Percentiles rank a stretch among this genome's conserved stretches.
Evolutionary conservation across 441 rosid species (phyloP).

Genomic region (Gossypium aridum): DNA sequence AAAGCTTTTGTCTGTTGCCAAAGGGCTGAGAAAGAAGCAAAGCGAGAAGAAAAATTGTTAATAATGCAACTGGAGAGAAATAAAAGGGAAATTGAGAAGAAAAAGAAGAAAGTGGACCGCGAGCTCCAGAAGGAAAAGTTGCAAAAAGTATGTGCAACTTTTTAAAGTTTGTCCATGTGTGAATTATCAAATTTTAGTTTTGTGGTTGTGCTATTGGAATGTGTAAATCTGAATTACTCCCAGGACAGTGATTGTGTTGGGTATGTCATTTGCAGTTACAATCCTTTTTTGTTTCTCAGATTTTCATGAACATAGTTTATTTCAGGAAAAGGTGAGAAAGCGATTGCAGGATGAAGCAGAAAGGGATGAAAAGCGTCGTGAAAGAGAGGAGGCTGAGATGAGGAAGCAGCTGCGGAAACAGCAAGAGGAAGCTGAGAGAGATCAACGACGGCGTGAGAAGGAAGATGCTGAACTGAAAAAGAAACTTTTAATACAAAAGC

Average conservation of each 20-base stretch:
- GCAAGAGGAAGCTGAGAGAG: constrained; percentile 76
- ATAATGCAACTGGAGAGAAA: constrained; percentile 61
- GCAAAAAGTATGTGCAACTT: constrained; percentile 40
- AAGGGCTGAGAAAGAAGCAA: constrained; percentile 65
- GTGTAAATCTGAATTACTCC: neutral
- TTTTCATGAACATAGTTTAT: neutral
- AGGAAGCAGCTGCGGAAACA: constrained; percentile 54
- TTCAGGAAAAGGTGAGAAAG: constrained; percentile 72
- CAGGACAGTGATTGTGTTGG: neutral
- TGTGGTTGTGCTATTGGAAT: neutral
- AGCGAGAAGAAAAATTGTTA: constrained; percentile 48
- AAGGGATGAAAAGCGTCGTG: constrained; percentile 49
- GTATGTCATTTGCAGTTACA: neutral
- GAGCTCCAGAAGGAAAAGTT: constrained; percentile 52
- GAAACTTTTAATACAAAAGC: constrained; percentile 55
- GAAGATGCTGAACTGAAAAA: constrained; percentile 68
- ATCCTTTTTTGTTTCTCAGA: neutral
- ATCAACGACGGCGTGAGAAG: constrained; percentile 56
- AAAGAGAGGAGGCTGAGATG: constrained; percentile 58
- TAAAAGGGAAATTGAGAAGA: constrained; percentile 65
- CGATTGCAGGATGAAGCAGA: constrained; percentile 52
- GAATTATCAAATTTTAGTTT: neutral
- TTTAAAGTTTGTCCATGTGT: neutral
- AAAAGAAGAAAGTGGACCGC: constrained; percentile 63
- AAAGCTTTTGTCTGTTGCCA: constrained; percentile 7